Evolutionary conservation across 352 stramenopile genomes (phyloP), one percentile per base, ranked within the genome.

Genomic region (Phytophthora pisi): DNA sequence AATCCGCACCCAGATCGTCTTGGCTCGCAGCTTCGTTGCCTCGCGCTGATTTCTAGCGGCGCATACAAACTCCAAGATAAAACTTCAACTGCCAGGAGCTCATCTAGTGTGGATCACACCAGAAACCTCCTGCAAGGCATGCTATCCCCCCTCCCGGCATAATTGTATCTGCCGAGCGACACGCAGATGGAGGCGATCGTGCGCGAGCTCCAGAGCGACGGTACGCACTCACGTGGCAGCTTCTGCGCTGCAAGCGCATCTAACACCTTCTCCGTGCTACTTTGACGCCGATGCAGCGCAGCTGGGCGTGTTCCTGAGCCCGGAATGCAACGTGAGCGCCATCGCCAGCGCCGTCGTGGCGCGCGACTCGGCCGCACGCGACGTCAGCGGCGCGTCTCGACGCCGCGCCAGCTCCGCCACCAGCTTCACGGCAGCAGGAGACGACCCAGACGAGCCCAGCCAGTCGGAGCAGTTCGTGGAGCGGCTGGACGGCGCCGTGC

Each of bases 261-360:
- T 72, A 61, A 66, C 18, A 5, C 43, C 57, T 2, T 51, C 9
- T 62, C 0, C 54, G 24, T 54, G 34, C 40, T 45, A 13, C 0
- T 31, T 0, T 26, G 11, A 0, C 38, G 18, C 57, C 18, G 28
- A 20, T 65, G 53, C 68, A 96, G 88, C 82, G 11, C 77, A 94
- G 54, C 60, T 96, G 43, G 73, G 82, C 30, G 81, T 92, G 28
- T 96, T 96, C 61, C 68, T 96, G 38, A 69, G 65, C 49, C 51
- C 84, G 9, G 86, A 93, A 16, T 93, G 87, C 74, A 86, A 89
- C 70, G 81, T 91, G 31, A 92, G 78, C 47, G 78, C 79, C 45
- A 91, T 95, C 75, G 88, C 86, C 42, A 95, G 88, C 61, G 78
- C 77, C 28, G 75, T 95, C 38, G 83, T 95, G 30, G 84, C 81